These are phyloP conservation scores for Cotoneaster glaucophyllus DNA, from an alignment of 306 rosid genomes.

Conservation along the genomic window DNA sequence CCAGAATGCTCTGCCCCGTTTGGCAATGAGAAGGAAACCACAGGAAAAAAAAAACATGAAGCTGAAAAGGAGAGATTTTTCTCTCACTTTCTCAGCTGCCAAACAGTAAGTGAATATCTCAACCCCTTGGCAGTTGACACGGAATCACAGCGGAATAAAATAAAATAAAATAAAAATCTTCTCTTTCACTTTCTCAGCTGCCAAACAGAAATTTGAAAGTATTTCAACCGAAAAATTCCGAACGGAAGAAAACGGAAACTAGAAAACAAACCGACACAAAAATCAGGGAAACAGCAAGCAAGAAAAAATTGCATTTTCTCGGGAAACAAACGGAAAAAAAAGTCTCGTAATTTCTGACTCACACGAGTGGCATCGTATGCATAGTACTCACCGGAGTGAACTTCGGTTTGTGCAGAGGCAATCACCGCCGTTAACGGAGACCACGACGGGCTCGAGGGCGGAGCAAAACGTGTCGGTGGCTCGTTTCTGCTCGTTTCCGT, in stretches of 20 bases:
- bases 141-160: not conserved
- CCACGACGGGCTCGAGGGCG: slow-evolving; percentile 16
- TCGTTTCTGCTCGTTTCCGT: too few relatives aligned
- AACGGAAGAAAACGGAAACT: not conserved
- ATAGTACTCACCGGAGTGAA: slow-evolving; percentile 27
- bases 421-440: slow-evolving; percentile 18
- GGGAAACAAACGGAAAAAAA: not conserved
- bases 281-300: not conserved
- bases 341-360: not conserved
- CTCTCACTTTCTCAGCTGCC: not conserved
- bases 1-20: too few relatives aligned
- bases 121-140: slow-evolving; percentile 7
- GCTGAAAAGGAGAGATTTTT: not conserved
- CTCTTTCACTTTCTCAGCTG: not conserved
- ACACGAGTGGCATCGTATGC: not conserved
- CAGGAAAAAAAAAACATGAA: not conserved
- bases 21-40: too few relatives aligned
- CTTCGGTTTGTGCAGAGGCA: slow-evolving; percentile 3
- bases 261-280: not conserved
- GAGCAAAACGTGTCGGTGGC: slow-evolving; percentile 62
- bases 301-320: not conserved
- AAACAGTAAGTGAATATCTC: not conserved
- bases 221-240: not conserved
- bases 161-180: not conserved
- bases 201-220: slow-evolving; percentile 8